Percentiles rank a stretch among this genome's conserved stretches.
phyloP scores from a whole-genome alignment of 192 early-diverging fungal species.

The Cladochytrium replicatum region DNA sequence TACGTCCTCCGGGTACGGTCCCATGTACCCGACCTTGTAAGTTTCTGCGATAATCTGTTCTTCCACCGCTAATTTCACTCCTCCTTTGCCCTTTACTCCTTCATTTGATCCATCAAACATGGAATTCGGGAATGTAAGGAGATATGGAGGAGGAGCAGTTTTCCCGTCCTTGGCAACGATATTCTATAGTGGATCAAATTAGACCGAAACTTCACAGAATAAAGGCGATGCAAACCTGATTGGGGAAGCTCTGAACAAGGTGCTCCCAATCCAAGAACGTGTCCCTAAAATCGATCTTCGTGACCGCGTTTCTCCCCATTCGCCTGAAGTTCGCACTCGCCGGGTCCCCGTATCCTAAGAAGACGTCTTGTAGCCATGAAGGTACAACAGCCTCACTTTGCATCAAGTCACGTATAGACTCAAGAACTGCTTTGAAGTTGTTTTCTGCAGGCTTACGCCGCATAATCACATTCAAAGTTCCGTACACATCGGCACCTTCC shows the following conservation, averaged over 20 bases:
- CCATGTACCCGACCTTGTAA: slow-evolving; percentile 55
- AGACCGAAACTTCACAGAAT: slow-evolving; percentile 2
- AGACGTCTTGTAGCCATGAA: slow-evolving; percentile 80
- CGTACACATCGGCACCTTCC: slow-evolving; percentile 60
- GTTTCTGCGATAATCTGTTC: slow-evolving; percentile 50
- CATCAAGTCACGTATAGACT: slow-evolving; percentile 83
- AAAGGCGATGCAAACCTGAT: slow-evolving; percentile 22
- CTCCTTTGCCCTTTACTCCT: slow-evolving; percentile 17
- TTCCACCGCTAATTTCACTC: slow-evolving; percentile 21
- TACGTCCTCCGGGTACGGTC: slow-evolving; percentile 63
- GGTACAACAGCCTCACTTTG: slow-evolving; percentile 75
- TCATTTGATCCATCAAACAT: slow-evolving; percentile 16
- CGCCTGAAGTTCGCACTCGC: slow-evolving; percentile 58
- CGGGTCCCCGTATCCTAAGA: slow-evolving; percentile 94
- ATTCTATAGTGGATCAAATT: slow-evolving; percentile 8
- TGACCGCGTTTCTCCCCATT: slow-evolving; percentile 39
- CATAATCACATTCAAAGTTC: slow-evolving; percentile 80
- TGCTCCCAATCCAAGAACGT: slow-evolving; percentile 82
- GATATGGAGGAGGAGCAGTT: slow-evolving; percentile 58
- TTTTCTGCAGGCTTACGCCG: slow-evolving; percentile 82
- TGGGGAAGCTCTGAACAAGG: slow-evolving; percentile 55
- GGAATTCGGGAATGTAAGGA: slow-evolving; percentile 57
- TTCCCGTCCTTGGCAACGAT: slow-evolving; percentile 7
- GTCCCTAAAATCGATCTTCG: slow-evolving; percentile 71
- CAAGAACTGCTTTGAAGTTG: slow-evolving; percentile 87